Evolutionary conservation across 164 flowering plant species (phyloP).

Genomic region (Piper longum): DNA sequence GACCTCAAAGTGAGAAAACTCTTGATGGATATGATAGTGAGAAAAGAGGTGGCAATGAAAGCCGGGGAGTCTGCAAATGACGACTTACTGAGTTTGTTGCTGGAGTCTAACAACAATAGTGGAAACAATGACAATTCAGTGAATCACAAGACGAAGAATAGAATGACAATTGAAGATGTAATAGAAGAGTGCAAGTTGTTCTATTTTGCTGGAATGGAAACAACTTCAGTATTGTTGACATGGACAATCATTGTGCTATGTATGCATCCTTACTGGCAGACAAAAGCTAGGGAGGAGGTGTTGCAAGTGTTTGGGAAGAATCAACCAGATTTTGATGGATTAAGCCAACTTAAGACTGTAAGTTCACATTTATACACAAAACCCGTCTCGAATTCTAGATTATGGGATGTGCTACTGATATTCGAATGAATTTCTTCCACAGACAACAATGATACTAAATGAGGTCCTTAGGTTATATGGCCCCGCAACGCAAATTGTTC

Average conservation of each 20-base stretch:
- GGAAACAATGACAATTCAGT: neutral
- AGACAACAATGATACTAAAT: constrained; percentile 10
- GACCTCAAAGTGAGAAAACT: constrained; percentile 2
- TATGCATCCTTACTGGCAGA: constrained; percentile 37
- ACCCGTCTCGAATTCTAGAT: neutral
- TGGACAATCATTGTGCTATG: constrained; percentile 34
- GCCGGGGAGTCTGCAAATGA: constrained; percentile 3
- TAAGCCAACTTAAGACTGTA: constrained; percentile 29
- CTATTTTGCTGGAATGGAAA: constrained; percentile 42
- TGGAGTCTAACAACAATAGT: constrained; percentile 8
- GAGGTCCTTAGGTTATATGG: constrained; percentile 9
- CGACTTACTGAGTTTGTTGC: constrained; percentile 9
- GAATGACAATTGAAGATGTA: constrained; percentile 30
- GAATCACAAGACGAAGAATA: constrained; percentile 1
- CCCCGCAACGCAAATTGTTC: constrained; percentile 1
- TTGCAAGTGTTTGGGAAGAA: constrained; percentile 14
- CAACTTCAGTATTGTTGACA: constrained; percentile 26
- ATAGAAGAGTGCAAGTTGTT: constrained; percentile 44
- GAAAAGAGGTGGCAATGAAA: constrained; percentile 7
- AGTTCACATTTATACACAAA: constrained; percentile 2
- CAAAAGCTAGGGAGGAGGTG: constrained; percentile 39
- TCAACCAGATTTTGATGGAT: constrained; percentile 16
- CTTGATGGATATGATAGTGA: constrained; percentile 5
- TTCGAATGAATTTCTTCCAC: neutral
- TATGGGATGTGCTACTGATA: neutral